Evolutionary conservation across 305 asterid genomes (phyloP).

Genomic region (Ruellia speciosa): DNA sequence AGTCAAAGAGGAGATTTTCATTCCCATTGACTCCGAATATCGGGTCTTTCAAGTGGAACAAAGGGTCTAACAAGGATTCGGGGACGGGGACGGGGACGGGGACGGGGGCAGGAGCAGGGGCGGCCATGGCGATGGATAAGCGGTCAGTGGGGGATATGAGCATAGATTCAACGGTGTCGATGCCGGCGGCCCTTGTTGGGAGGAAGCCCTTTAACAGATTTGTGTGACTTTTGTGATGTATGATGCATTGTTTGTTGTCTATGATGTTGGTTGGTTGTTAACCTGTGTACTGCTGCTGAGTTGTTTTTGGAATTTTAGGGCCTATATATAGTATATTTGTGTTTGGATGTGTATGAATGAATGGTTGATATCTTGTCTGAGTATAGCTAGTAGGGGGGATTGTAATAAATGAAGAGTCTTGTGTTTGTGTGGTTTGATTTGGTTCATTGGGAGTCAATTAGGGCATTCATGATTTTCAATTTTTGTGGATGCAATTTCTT

Average conservation of each 20-base stretch:
- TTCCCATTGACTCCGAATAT: constrained; percentile 61
- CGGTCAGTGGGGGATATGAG: constrained; percentile 56
- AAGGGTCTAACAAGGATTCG: background rate
- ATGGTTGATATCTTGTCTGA: no score
- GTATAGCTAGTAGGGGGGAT: no score
- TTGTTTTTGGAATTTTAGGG: background rate
- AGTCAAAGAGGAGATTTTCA: constrained; percentile 68
- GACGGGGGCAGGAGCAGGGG: background rate
- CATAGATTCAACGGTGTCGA: constrained; percentile 60
- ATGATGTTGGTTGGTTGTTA: background rate
- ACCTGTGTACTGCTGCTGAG: background rate
- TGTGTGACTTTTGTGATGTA: constrained; percentile 25
- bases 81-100: no score
- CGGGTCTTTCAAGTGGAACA: constrained; percentile 49
- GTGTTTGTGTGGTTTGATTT: no score
- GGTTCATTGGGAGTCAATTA: no score
- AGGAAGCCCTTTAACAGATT: constrained; percentile 72
- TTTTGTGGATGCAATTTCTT: no score
- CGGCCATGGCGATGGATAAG: background rate
- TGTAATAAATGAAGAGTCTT: no score
- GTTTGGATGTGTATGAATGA: no score
- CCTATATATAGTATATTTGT: no score
- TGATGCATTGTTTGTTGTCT: background rate
- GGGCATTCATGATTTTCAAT: no score
- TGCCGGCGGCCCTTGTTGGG: constrained; percentile 50